Conservation (phyloP, 108 stramenopile genomes). For the Fragilariopsis cylindrus region DNA sequence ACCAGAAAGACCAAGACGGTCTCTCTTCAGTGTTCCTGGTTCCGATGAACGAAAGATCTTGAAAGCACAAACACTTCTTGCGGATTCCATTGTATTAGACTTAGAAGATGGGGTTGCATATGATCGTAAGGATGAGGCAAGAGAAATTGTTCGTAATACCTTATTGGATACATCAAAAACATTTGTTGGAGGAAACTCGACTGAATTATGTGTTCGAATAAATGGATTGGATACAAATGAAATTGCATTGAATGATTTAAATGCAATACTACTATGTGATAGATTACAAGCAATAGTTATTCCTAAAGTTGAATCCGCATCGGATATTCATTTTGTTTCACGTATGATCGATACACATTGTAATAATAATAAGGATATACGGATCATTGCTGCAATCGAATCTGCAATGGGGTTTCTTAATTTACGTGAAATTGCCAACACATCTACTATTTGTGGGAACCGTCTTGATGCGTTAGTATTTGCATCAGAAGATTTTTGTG, state of each 20-base stretch:
- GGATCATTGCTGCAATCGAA: conserved; percentile 43
- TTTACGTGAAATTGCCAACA: conserved; percentile 35
- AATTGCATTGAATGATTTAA: conserved; percentile 32
- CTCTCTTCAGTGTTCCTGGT: conserved; percentile 41
- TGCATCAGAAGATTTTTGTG: conserved; percentile 45
- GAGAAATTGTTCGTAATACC: conserved; percentile 25
- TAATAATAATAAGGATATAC: conserved; percentile 19
- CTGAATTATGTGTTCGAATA: conserved; percentile 43
- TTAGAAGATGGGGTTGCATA: conserved; percentile 46
- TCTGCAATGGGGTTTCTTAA: conserved; percentile 39
- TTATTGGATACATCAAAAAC: conserved; percentile 6
- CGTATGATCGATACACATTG: conserved; percentile 21
- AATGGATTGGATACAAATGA: conserved; percentile 44
- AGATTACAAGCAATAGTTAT: conserved; percentile 33
- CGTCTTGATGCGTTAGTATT: conserved; percentile 40
- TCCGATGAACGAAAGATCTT: conserved; percentile 32
- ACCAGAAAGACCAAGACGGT: conserved; percentile 6
- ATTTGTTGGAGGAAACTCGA: neutral
- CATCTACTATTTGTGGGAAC: neutral
- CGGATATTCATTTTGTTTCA: conserved; percentile 38
- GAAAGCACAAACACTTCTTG: conserved; percentile 25
- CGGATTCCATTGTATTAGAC: conserved; percentile 41
- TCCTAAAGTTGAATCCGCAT: conserved; percentile 38
- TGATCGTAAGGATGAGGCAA: conserved; percentile 36
- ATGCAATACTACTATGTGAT: conserved; percentile 35